phyloP scores from a whole-genome alignment of 192 early-diverging fungal genomes.

The Mortierella hygrophila region DNA sequence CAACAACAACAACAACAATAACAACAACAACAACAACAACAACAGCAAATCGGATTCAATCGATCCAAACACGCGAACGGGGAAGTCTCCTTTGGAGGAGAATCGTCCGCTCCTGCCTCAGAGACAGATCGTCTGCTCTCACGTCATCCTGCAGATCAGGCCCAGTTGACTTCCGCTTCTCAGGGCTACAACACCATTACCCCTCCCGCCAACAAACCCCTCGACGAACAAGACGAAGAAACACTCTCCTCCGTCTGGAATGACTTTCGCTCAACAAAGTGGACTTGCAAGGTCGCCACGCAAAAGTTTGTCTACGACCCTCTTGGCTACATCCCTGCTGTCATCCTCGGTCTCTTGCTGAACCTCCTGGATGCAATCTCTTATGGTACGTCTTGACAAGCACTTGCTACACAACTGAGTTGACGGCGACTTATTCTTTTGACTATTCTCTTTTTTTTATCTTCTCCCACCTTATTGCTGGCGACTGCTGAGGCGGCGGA shows the following conservation, averaged over 20 bases:
- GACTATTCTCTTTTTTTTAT: slow-evolving; percentile 14
- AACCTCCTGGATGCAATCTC: slow-evolving; percentile 95
- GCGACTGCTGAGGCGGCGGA: background rate
- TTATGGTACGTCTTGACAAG: slow-evolving; percentile 65
- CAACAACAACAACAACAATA: background rate
- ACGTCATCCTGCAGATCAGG: slow-evolving; percentile 26
- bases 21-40: too few relatives aligned
- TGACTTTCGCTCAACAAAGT: slow-evolving; percentile 40
- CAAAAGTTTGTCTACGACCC: slow-evolving; percentile 62
- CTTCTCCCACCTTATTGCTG: slow-evolving; percentile 3
- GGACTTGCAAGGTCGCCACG: slow-evolving; percentile 35
- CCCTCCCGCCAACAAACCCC: background rate
- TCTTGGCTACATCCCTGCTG: slow-evolving; percentile 85
- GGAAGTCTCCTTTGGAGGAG: slow-evolving; percentile 12
- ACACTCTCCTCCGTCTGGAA: slow-evolving; percentile 26
- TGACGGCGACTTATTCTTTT: slow-evolving; percentile 1
- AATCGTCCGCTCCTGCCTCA: background rate
- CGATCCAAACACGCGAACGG: background rate
- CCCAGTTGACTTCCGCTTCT: background rate
- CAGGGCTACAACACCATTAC: slow-evolving; percentile 32
- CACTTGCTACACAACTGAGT: background rate
- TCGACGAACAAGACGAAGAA: slow-evolving; percentile 22
- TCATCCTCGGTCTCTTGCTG: slow-evolving; percentile 89
- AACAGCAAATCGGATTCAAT: background rate
- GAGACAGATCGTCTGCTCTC: slow-evolving; percentile 35